Evolutionary conservation across 2,329 filamentous ascomycete species (phyloP), one percentile per base, ranked within the genome.

Genomic region (Aspergillus pseudotamarii): DNA sequence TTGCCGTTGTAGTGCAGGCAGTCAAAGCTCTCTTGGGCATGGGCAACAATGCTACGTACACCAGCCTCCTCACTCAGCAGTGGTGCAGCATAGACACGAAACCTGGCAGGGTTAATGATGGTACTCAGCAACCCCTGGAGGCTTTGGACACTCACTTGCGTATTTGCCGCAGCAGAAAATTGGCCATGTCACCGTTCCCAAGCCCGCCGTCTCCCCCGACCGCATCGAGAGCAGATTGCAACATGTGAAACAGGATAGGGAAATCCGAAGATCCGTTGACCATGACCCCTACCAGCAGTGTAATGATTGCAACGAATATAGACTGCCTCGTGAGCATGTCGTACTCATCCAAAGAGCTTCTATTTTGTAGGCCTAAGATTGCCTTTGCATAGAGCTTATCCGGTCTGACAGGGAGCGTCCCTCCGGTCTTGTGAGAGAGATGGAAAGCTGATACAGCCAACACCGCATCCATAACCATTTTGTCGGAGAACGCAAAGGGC

Each of bases 221-320:
- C 2, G 61, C 64, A 5, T 63, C 45, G 26, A 66, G 30, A 32
- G 64, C 65, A 21, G 60, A 64, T 16, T 64, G 45, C 12, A 68
- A 30, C 64, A 68, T 66, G 23, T 60, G 41, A 16, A 68, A 60
- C 6, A 68, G 32, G 21, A 68, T 66, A 5, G 60, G 60, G 46
- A 66, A 68, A 36, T 68, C 66, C 6, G 38, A 59, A 10, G 59
- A 53, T 12, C 62, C 64, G 28, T 59, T 62, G 21, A 68, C 56
- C 66, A 68, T 68, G 14, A 66, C 64, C 12, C 62, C 60, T 11
- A 64, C 48, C 16, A 68, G 23, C 5, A 68, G 59, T 4, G 64
- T 56, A 19, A 68, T 34, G 56, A 68, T 66, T 4, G 64, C 61
- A 23, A 61, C 54, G 10, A 66, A 50, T 55, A 57, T 58, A 2